phyloP scores from a whole-genome alignment of 371 early-diverging fungal species.

The Mucor mucedo region DNA sequence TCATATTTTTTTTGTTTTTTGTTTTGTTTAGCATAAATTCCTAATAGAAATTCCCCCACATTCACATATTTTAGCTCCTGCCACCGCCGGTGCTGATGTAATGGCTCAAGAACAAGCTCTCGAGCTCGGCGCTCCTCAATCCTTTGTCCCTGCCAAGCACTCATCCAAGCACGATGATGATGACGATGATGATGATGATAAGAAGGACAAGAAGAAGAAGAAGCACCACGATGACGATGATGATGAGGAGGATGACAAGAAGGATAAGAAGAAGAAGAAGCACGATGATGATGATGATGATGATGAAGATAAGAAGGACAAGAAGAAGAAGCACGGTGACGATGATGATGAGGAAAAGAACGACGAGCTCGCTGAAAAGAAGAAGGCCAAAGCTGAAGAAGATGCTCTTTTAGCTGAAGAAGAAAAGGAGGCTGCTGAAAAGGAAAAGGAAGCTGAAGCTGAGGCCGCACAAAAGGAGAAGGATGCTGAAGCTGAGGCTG shows the following conservation, averaged over 20 bases:
- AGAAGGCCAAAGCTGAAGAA: not conserved
- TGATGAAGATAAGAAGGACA: slow-evolving; percentile 24
- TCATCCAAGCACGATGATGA: not conserved
- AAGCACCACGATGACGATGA: not conserved
- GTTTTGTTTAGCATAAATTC: not conserved
- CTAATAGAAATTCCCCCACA: too few species aligned
- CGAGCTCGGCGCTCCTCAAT: not conserved
- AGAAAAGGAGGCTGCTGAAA: not conserved
- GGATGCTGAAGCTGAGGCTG: not conserved
- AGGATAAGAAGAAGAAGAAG: not conserved
- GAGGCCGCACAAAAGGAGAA: not conserved
- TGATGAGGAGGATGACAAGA: not conserved
- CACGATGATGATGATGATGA: slow-evolving; percentile 46
- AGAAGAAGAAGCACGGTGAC: not conserved
- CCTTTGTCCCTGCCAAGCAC: not conserved
- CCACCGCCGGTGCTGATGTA: slow-evolving; percentile 6
- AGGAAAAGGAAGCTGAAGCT: not conserved
- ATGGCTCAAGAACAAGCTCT: not conserved
- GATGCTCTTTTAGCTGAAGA: not conserved
- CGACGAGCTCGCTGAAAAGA: not conserved
- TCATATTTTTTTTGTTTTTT: not conserved
- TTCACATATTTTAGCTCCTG: not conserved
- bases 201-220: not conserved
- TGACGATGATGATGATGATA: slow-evolving; percentile 2
- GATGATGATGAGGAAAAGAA: not conserved